Base-by-base conservation (phyloP, 2,329 filamentous ascomycete species). In the Sporothrix humicola region DNA sequence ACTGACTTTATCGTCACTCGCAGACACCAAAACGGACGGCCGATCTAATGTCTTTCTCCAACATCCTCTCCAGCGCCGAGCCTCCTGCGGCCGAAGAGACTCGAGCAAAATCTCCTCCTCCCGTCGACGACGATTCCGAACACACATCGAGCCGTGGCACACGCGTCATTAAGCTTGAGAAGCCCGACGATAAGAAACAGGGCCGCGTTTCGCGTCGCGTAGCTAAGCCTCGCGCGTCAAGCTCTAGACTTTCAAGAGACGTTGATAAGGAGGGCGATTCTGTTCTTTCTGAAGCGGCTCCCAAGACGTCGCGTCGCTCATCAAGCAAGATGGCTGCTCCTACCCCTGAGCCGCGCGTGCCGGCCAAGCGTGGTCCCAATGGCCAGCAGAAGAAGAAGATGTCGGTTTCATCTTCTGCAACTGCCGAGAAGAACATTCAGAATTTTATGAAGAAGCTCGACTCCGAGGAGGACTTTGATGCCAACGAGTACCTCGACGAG, bases 31-130 rank as follows among this genome's bases (percentile, higher is more conserved):
- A 89, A 77, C 90, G 94, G 81, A 87, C 91, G 56, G 91, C 92
- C 74, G 93, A 97, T 80, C 92, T 95, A 71, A 98, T 98, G 95
- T 96, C 95, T 5, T 96, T 98, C 79, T 96, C 94, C 77, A 98
- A 95, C 80, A 97, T 98, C 74, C 90, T 98, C 59, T 95, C 94
- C 3, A 94, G 89, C 77, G 87, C 92, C 72, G 91, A 94, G 73
- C 90, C 76, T 37, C 31, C 31, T 1, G n/a, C 92, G 71, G 86
- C 89, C 54, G 84, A 86, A 2, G 86, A 86, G 75, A 85, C 87
- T 8, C 87, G 84, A 77, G 80, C 83, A 13, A 84, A 84, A 59
- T 84, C 86, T 46, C 63, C 83, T 2, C 68, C 73, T 12, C 69
- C 56, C 7, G 37, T 66, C 31, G 75, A 77, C 8, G 74, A 73